These are phyloP conservation scores for Chytriomyces confervae DNA, from an alignment of 192 early-diverging fungal species.

Conservation along the genomic window DNA sequence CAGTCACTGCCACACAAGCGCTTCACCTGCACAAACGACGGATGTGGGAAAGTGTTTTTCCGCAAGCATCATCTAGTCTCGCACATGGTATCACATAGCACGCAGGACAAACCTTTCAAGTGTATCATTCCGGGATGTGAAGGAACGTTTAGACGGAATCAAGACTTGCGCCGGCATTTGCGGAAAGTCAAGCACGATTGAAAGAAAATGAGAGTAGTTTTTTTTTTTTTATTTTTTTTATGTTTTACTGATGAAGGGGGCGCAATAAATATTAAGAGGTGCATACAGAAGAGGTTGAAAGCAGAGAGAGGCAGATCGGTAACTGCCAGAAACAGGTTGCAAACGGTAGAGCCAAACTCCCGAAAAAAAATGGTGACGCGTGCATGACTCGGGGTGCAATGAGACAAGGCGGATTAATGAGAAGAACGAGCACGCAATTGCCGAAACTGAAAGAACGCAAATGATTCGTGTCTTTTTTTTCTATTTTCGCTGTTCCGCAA, in stretches of 20 bases:
- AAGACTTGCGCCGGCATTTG: conserved; percentile 17
- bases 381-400: too few species aligned
- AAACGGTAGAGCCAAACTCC: not conserved
- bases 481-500: too few species aligned
- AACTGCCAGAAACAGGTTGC: not conserved
- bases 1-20: not conserved
- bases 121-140: not conserved
- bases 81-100: conserved; percentile 3
- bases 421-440: too few species aligned
- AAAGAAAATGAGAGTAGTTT: not conserved
- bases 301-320: not conserved
- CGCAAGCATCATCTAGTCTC: conserved; percentile 5
- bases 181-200: conserved; percentile 7
- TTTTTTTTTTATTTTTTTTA: not conserved
- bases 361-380: too few species aligned
- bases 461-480: too few species aligned
- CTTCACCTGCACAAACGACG: not conserved
- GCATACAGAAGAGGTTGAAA: not conserved
- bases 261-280: not conserved
- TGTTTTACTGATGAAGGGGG: not conserved
- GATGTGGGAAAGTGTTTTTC: not conserved
- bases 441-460: too few species aligned
- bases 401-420: too few species aligned
- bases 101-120: not conserved
- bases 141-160: not conserved